Evolutionary conservation across 345 rosid species (phyloP), one percentile per base, ranked within the genome.

Genomic region (Rhodamnia rubescens): DNA sequence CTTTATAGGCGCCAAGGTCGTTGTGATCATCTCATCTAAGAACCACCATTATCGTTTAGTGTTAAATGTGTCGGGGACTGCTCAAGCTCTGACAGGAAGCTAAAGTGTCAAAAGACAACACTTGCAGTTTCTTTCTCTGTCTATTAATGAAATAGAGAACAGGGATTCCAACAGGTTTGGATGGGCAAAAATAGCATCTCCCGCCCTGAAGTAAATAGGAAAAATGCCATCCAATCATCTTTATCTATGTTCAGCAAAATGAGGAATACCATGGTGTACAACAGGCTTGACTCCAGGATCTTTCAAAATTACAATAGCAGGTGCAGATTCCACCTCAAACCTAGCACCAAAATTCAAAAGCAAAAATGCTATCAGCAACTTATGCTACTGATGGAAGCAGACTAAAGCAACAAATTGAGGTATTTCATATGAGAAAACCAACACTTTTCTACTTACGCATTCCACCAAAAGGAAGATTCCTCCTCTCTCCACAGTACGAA

Each of bases 401-500:
- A 53, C 40, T 52, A 82, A 51, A 53, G 57, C 57, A 49, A 82
- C 6, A 26, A 36, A 69, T 32, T 69, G 40, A 69, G 7, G 24
- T 69, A 36, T 21, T 36, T 69, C 47, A 69, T 36, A 42, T 80
- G 81, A 53, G 82, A 80, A 85, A 86, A 88, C 88, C 56, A 52
- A 85, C 83, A 88, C 49, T 83, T 69, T 18, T 36, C 80, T 8
- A 91, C 98, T 59, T 93, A 95, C 99, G 87, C 85, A 89, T 90
- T 97, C 99, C 98, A 97, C 99, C 99, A 97, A 85, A 94, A 84
- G 69, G 98, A 92, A 86, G 96, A 93, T 88, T 97, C 98, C 90
- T 95, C 98, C 89, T 97, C 94, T 83, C 92, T 90, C 98, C 99
- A 97, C 40, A 97, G 92, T 58, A 97, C 92, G 56, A 90, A 92